Base-by-base conservation (phyloP, 163 green algal genomes). In the Smithsoniella earleae region DNA sequence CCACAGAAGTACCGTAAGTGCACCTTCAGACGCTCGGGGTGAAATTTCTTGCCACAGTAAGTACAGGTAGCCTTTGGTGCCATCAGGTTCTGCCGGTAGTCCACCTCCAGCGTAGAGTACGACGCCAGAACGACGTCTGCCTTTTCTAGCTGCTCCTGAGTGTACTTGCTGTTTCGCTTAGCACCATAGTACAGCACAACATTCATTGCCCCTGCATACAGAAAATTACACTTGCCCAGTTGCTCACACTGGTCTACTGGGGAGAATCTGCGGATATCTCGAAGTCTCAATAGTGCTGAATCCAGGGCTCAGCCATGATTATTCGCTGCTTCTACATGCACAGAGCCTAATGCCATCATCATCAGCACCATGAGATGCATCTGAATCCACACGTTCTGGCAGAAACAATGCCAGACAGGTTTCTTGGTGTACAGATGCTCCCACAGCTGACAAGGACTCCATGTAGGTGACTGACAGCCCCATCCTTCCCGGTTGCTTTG, bases 1-100 rank as follows among this genome's bases (percentile, higher is more conserved):
- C 92, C 92, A 77, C 92, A 98, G 77, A 98, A 98, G 83, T 91
- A 98, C 33, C 82, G 73, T 69, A 89, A 79, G 76, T 93, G 88
- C 55, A 92, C 82, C 44, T 86, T 85, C 43, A 97, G 83, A n/a
- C 83, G 77, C 34, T 94, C 85, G 2, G 89, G 86, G 62, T 90
- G 85, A 81, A 90, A 95, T 77, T 85, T 88, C 52, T 87, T 87
- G 31, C 74, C 76, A 80, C 93, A 97, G 83, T 93, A 96, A 22
- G 55, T 76, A 80, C 85, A 90, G 27, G 69, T 43, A 3, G 86
- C 80, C 79, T 90, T 91, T 58, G 62, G 36, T 3, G 84, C 78
- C 30, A 84, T 79, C 36, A 80, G 22, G 43, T 66, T 30, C 1
- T 46, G 34, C 33, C 89, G 75, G 76, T 83, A 88, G 77, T 98